Conservation (phyloP, 371 early-diverging fungal genomes). For the Mortierella sp. region DNA sequence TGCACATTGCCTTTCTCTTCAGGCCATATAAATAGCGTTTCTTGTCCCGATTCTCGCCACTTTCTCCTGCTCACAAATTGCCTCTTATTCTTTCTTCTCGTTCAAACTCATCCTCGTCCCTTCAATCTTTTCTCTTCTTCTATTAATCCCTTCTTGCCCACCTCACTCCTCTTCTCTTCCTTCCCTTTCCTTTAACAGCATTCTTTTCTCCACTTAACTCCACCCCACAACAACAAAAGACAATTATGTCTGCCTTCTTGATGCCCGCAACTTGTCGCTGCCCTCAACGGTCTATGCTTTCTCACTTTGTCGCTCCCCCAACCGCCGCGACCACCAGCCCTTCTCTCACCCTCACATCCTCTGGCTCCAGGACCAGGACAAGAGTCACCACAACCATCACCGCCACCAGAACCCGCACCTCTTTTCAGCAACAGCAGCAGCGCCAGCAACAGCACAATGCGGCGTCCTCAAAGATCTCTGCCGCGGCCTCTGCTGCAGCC, state of each 20-base stretch:
- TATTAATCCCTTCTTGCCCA: neutral
- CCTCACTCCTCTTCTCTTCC: neutral
- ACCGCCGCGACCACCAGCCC: conserved; percentile 4
- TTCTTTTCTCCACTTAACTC: neutral
- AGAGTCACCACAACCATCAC: conserved; percentile 25
- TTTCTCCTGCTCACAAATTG: neutral
- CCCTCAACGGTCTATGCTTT: conserved; percentile 52
- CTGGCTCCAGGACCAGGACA: conserved; percentile 13
- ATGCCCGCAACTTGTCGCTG: conserved; percentile 40
- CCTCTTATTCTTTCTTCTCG: conserved; percentile 11
- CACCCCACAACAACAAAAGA: neutral
- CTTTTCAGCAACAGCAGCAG: neutral
- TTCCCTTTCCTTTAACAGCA: neutral
- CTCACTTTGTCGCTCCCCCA: conserved; percentile 42
- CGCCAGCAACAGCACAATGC: conserved; percentile 4
- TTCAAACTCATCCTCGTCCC: neutral
- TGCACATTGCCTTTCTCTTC: conserved; percentile 1
- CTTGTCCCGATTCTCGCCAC: neutral
- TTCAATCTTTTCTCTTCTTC: neutral
- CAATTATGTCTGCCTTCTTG: conserved; percentile 36
- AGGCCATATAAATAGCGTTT: neutral
- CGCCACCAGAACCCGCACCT: conserved; percentile 25
- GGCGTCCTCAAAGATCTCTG: conserved; percentile 11
- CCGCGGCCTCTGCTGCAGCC: neutral
- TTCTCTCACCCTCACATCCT: conserved; percentile 4